Percentiles rank a stretch among this genome's conserved stretches.
These are phyloP conservation scores for Pythium phragmiticola DNA, from an alignment of 352 stramenopile genomes.

Conservation along the genomic window DNA sequence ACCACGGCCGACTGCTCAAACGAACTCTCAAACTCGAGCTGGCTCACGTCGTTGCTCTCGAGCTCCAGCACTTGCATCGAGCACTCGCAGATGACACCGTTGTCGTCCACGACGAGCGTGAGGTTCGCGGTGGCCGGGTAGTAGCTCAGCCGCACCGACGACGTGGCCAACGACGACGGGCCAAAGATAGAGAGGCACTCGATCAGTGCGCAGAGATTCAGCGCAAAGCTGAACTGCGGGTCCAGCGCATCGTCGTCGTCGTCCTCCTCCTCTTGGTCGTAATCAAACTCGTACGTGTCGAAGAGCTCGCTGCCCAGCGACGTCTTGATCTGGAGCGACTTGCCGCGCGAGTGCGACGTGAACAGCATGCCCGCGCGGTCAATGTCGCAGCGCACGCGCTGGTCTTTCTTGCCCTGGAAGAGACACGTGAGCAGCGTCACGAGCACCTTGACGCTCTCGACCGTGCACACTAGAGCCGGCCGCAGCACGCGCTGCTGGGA, in stretches of 20 bases:
- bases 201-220: constrained; percentile 70
- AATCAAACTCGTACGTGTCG: constrained; percentile 55
- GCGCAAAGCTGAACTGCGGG: constrained; percentile 62
- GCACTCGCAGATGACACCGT: constrained; percentile 83
- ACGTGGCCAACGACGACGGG: constrained; percentile 54
- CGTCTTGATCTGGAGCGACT: constrained; percentile 87
- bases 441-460: constrained; percentile 73
- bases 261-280: constrained; percentile 10
- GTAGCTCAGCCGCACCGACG: constrained; percentile 76
- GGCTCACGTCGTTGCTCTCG: constrained; percentile 65
- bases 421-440: constrained; percentile 73
- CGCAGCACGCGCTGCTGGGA: constrained; percentile 13
- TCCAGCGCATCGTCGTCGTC: constrained; percentile 26
- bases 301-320: constrained; percentile 76
- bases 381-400: constrained; percentile 77
- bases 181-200: constrained; percentile 86
- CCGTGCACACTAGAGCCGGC: constrained; percentile 49
- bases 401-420: constrained; percentile 64
- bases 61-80: constrained; percentile 80
- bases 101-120: constrained; percentile 76
- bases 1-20: constrained; percentile 78
- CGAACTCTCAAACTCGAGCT: constrained; percentile 73
- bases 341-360: constrained; percentile 79
- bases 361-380: constrained; percentile 66
- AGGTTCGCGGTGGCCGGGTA: constrained; percentile 51